Evolutionary conservation across 2,329 filamentous ascomycete species (phyloP), one percentile per base, ranked within the genome.

Genomic region (Pseudophaeomoniella oleicola): DNA sequence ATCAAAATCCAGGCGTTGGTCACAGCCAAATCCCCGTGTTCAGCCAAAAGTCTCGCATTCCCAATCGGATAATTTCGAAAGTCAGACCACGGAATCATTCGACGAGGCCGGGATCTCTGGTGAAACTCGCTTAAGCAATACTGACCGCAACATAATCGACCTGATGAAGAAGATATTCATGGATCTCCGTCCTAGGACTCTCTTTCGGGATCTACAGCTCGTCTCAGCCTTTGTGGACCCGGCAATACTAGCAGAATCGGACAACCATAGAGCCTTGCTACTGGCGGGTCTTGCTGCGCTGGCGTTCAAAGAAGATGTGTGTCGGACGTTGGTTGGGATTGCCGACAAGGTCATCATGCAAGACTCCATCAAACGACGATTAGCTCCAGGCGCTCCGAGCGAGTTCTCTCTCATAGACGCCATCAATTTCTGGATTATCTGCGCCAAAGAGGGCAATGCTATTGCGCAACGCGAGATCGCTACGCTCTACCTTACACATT

Each of bases 391-490:
- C 27, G 46, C 55, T 43, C 49, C 50, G 16, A 54, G 76, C 38
- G 71, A 76, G 33, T 78, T 84, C 57, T 75, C 71, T 39, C 74
- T 90, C 52, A 69, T 75, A 31, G 85, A 94, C 53, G 88, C 86
- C 0, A 87, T 82, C 2, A 75, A 72, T 46, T 90, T 96, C 77
- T 85, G 84, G 68, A 81, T 84, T 43, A 90, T 94, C 52, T 88
- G 87, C 1, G 90, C 90, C 12, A 90, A 87, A 54, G 90, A 98
- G 59, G 87, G 88, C 29, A 76, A 87, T 42, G 71, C 86, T 0
- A 81, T 83, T 10, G 87, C 88, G 4, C 87, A 96, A 61, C 78
- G 90, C 35, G 90, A 98, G 59, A 71, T 98, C 12, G 90, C 83
- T 2, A 81, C 94, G 43, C 81, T 96, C 50, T 96, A 94, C 55